These are phyloP conservation scores for Inonotus obliquus DNA, from an alignment of 1,284 basidiomycete genomes.

Conservation along the genomic window DNA sequence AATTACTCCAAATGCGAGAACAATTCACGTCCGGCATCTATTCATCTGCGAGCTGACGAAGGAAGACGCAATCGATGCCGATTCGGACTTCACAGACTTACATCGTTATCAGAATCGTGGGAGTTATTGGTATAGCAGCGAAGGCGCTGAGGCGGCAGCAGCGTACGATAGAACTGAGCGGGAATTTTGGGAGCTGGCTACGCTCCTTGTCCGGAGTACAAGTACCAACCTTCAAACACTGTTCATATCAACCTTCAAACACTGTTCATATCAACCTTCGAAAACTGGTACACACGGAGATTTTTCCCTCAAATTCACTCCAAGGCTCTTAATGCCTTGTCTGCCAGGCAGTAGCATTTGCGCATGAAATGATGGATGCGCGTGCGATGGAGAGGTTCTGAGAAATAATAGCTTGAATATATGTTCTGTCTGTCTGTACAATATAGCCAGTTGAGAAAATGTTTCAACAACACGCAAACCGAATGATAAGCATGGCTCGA, in stretches of 20 bases:
- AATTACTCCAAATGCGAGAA: neutral
- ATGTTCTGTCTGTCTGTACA: too few species aligned
- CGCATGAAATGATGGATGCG: too few species aligned
- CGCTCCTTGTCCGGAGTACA: neutral
- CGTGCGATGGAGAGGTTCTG: too few species aligned
- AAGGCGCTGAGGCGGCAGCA: neutral
- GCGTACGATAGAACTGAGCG: neutral
- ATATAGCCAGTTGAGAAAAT: too few species aligned
- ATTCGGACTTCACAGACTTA: too few species aligned
- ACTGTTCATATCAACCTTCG: too few species aligned
- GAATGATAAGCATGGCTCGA: too few species aligned
- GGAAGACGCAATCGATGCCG: neutral
- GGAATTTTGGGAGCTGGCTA: neutral
- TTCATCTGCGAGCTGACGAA: neutral
- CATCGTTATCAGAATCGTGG: neutral
- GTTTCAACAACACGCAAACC: too few species aligned
- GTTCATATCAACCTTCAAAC: neutral
- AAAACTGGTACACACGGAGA: neutral
- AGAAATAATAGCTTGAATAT: too few species aligned
- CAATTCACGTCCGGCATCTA: neutral
- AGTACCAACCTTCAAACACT: neutral
- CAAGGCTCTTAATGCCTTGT: neutral
- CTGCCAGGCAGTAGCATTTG: too few species aligned
- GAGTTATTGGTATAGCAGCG: neutral
- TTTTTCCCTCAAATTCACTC: neutral